phyloP scores from a whole-genome alignment of 2,329 filamentous ascomycete species.

The Phaeomoniella chlamydospora region DNA sequence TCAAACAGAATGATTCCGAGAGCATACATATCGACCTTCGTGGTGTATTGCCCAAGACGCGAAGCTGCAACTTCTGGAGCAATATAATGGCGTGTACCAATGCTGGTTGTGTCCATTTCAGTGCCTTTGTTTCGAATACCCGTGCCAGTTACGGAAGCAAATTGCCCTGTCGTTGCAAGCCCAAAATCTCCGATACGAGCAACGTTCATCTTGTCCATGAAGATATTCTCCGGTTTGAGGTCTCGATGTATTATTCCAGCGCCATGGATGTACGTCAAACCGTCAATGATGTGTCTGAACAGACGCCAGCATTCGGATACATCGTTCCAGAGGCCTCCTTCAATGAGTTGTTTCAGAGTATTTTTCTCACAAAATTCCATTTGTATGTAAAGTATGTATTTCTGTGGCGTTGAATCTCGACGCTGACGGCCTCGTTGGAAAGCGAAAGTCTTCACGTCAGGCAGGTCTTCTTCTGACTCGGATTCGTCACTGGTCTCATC shows the following conservation, averaged over 20 bases:
- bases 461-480: constrained; percentile 17
- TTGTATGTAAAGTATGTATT: constrained; percentile 75
- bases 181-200: constrained; percentile 97
- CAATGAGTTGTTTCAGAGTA: constrained; percentile 78
- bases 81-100: constrained; percentile 77
- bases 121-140: constrained; percentile 7
- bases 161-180: constrained; percentile 75
- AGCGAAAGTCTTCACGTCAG: background rate
- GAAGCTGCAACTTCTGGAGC: constrained; percentile 78
- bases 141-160: constrained; percentile 38
- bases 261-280: constrained; percentile 75
- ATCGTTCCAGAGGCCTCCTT: constrained; percentile 53
- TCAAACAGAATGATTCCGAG: constrained; percentile 96
- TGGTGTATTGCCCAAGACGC: constrained; percentile 64
- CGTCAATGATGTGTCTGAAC: constrained; percentile 82
- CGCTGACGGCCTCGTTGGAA: background rate
- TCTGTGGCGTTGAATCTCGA: background rate
- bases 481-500: constrained; percentile 13
- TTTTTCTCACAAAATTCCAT: constrained; percentile 98
- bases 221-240: constrained; percentile 93
- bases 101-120: constrained; percentile 21
- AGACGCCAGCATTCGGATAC: constrained; percentile 74
- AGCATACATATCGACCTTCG: constrained; percentile 98
- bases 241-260: constrained; percentile 91
- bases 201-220: constrained; percentile 80